Percentiles rank a stretch among this genome's conserved stretches.
Evolutionary conservation across 129 eudicot species (phyloP).

Genomic region (Lonicera japonica): DNA sequence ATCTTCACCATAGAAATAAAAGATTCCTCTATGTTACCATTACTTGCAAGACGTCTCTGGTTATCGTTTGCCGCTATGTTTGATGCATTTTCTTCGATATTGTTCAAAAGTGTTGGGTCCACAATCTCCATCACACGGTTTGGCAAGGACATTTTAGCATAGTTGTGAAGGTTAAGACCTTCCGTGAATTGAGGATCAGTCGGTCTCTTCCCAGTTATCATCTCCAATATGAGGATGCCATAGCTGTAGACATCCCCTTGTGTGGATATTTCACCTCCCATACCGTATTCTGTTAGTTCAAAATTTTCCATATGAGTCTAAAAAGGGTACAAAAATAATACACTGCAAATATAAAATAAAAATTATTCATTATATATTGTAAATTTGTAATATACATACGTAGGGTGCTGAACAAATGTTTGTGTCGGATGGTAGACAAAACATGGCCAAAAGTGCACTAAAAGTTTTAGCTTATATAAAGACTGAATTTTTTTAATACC

Average conservation of each 20-base stretch:
- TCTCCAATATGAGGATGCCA: conserved; percentile 10
- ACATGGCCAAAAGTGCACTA: too few species aligned
- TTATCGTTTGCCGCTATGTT: not conserved
- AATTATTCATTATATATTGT: too few species aligned
- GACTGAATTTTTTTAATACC: too few species aligned
- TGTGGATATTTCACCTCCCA: conserved; percentile 5
- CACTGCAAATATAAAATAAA: too few species aligned
- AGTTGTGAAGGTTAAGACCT: conserved; percentile 4
- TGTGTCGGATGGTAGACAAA: too few species aligned
- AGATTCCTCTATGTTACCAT: not conserved
- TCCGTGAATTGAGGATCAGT: not conserved
- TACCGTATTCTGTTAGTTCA: conserved; percentile 8
- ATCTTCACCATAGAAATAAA: not conserved
- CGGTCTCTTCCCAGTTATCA: conserved; percentile 3
- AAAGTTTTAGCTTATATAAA: too few species aligned
- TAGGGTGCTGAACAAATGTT: too few species aligned
- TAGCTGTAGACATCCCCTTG: conserved; percentile 14
- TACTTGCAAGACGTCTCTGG: too few species aligned
- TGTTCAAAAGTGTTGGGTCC: not conserved
- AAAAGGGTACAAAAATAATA: too few species aligned
- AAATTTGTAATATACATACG: too few species aligned
- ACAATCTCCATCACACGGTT: not conserved
- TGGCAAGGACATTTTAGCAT: not conserved
- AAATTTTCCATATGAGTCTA: too few species aligned
- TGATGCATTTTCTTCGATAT: not conserved